phyloP scores from a whole-genome alignment of 345 rosid species.

The Microthlaspi erraticum region DNA sequence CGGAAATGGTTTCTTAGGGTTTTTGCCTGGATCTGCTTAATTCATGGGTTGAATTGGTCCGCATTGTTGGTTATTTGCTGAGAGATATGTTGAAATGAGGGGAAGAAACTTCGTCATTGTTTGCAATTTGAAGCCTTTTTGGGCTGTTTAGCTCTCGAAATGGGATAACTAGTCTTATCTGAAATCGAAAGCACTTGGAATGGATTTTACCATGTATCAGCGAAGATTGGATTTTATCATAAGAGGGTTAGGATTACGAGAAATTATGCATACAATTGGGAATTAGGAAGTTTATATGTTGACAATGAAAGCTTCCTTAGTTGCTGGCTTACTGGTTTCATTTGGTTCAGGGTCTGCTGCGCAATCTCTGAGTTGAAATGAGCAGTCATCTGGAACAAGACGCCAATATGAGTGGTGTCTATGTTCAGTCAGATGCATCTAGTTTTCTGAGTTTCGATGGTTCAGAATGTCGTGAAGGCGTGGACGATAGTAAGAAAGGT shows the following conservation, averaged over 20 bases:
- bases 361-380: constrained; percentile 30
- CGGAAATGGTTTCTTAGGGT: constrained; percentile 15
- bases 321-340: constrained; percentile 7
- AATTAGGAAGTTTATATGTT: not conserved
- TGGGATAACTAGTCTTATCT: constrained; percentile 2
- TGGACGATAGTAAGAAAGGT: constrained; percentile 50
- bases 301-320: not conserved
- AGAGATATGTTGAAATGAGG: constrained; percentile 7
- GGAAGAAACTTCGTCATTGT: constrained; percentile 8
- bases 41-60: constrained; percentile 24
- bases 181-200: constrained; percentile 9
- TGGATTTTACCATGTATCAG: not conserved
- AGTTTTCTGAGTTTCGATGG: constrained; percentile 42
- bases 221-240: not conserved
- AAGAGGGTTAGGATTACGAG: constrained; percentile 2
- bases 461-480: constrained; percentile 45
- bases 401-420: constrained; percentile 41
- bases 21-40: constrained; percentile 43
- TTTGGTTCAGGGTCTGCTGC: constrained; percentile 40
- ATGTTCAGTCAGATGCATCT: constrained; percentile 50
- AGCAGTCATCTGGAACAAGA: constrained; percentile 20
- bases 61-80: constrained; percentile 38
- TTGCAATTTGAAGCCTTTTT: constrained; percentile 4
- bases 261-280: too few relatives aligned
- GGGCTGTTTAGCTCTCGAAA: constrained; percentile 4